Conservation (phyloP, 768 basidiomycete genomes). For the Lentinula detonsa region DNA sequence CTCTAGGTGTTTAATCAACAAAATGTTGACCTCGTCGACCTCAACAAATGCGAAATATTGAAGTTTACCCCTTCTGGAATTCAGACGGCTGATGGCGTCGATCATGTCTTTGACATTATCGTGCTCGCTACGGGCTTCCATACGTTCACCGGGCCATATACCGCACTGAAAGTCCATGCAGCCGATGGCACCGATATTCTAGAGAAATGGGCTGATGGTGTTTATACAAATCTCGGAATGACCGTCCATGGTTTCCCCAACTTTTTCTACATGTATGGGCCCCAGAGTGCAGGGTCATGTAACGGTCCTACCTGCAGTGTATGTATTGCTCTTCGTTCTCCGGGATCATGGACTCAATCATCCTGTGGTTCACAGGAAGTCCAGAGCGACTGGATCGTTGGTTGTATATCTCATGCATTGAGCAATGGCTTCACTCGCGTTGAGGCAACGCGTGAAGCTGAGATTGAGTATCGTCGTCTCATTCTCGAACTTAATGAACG, state of each 20-base stretch:
- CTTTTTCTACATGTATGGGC: conserved; percentile 21
- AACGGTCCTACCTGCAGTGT: conserved; percentile 20
- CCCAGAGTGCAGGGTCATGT: conserved; percentile 19
- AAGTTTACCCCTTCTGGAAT: conserved; percentile 16
- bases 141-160: conserved; percentile 17
- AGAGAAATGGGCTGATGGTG: conserved; percentile 17
- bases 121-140: conserved; percentile 21
- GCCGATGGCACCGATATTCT: conserved; percentile 12
- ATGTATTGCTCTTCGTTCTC: background rate
- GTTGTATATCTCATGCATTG: conserved; percentile 9
- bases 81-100: conserved; percentile 13
- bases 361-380: conserved; percentile 7
- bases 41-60: conserved; percentile 15
- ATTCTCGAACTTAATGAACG: background rate
- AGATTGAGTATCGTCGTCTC: background rate
- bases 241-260: conserved; percentile 16
- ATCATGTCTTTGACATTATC: conserved; percentile 16
- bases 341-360: background rate
- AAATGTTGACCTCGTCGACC: conserved; percentile 17
- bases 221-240: conserved; percentile 19
- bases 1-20: conserved; percentile 18
- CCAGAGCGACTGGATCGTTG: conserved; percentile 13
- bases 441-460: conserved; percentile 2
- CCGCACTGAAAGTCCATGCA: conserved; percentile 16
- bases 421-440: background rate